Evolutionary conservation across 164 flowering plant species (phyloP).

Genomic region (Tinospora cordifolia): DNA sequence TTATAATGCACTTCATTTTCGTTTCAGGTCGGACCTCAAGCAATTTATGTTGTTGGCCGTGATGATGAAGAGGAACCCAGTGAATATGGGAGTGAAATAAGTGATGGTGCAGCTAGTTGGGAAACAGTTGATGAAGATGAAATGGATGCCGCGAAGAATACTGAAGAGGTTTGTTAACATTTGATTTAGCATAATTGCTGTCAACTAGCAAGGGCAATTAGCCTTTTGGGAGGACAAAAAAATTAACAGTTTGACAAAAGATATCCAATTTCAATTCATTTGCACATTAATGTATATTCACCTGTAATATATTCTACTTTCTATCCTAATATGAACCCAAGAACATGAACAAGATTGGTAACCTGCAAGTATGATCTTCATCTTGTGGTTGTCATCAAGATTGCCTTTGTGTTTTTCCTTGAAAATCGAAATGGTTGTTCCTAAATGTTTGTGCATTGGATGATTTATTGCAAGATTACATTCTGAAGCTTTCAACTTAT

Average conservation of each 20-base stretch:
- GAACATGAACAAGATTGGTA: background rate
- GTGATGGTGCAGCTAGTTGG: slow-evolving; percentile 95
- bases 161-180: slow-evolving; percentile 55
- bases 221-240: background rate
- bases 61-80: slow-evolving; percentile 86
- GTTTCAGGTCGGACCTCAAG: slow-evolving; percentile 96
- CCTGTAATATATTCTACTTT: background rate
- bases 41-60: slow-evolving; percentile 92
- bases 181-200: slow-evolving; percentile 1
- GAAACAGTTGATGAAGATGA: slow-evolving; percentile 90
- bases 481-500: background rate
- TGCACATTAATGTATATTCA: background rate
- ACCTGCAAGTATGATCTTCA: background rate
- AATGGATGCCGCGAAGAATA: slow-evolving; percentile 40
- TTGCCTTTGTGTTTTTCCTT: background rate
- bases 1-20: slow-evolving; percentile 10
- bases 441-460: background rate
- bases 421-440: background rate
- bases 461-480: background rate
- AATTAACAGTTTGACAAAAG: background rate
- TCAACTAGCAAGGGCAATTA: background rate
- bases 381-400: background rate
- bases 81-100: slow-evolving; percentile 62
- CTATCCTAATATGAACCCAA: background rate
- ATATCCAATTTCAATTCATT: background rate